Base-by-base conservation (phyloP, 148 eudicot species). In the Cornus controversa region DNA sequence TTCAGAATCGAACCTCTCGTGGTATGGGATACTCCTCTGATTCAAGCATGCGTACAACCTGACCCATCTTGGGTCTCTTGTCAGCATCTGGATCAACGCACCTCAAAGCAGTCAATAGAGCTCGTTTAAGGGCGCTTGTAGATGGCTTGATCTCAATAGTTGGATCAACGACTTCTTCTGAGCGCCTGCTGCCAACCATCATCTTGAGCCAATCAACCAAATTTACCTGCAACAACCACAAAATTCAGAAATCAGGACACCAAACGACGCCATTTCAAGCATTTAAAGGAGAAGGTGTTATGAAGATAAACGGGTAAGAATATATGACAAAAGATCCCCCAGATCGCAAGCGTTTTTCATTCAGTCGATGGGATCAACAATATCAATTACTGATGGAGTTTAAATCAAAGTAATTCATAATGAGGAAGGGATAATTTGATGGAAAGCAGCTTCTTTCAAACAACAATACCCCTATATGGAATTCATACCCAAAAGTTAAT, bases 1-100 rank as follows among this genome's bases (percentile, higher is more conserved):
- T 29, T 26, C 6, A 75, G 14, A 36, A 71, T 34, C 65, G 36
- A 76, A 94, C 98, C 94, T 94, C 98, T 74, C 97, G 87, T 70
- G 89, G 88, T 72, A 93, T 78, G 36, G 97, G 98, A 79, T 88
- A 93, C 82, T 95, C 98, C 64, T 93, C 97, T 7, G 97, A 89
- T 80, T 95, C 98, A 62, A 91, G 97, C 98, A 95, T 95, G 18
- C 96, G 92, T 53, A 88, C 96, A 70, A 93, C 98, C 80, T 93
- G 94, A 80, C 96, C 82, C 98, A 95, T 95, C 58, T 75, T 89
- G 42, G 97, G 96, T 75, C 98, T 87, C 83, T 93, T 90, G 57
- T 86, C 86, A 64, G 96, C 75, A 71, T 91, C 92, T n/a, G 92
- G 97, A 75, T 95, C 98, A 54, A 95, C 90, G 66, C 98, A 95